phyloP scores from a whole-genome alignment of 257 asterid species.

The Mitragyna speciosa region DNA sequence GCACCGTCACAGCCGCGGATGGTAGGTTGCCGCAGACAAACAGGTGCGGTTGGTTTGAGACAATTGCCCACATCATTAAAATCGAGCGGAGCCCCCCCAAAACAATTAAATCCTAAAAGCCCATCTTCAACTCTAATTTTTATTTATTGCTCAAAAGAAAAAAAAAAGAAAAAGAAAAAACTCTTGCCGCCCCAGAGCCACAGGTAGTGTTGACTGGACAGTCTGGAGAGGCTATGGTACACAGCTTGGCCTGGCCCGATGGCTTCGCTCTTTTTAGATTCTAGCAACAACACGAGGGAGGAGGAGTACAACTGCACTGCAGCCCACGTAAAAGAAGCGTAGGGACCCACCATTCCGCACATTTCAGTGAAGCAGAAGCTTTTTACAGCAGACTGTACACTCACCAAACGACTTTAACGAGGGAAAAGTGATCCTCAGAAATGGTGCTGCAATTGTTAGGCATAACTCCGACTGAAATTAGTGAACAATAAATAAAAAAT shows the following conservation, averaged over 20 bases:
- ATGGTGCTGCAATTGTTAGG: too few species aligned
- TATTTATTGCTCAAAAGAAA: too few species aligned
- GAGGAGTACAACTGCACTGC: background rate
- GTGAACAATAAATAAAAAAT: too few species aligned
- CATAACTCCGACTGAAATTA: too few species aligned
- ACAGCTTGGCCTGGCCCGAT: too few species aligned
- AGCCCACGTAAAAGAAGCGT: background rate
- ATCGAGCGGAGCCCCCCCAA: background rate
- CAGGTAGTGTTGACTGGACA: background rate
- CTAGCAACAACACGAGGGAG: background rate
- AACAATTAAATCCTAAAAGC: background rate
- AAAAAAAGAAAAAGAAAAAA: too few species aligned
- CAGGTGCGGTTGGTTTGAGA: conserved; percentile 24
- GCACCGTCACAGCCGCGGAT: conserved; percentile 18
- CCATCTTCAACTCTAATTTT: too few species aligned
- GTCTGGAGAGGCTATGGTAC: background rate
- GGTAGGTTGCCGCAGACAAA: conserved; percentile 18
- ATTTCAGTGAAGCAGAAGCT: conserved; percentile 29
- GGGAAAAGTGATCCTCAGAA: too few species aligned
- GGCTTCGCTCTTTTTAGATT: background rate
- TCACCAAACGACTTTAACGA: too few species aligned
- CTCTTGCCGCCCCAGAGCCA: background rate
- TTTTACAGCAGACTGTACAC: conserved; percentile 1
- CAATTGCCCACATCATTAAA: conserved; percentile 10
- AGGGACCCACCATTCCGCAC: conserved; percentile 28